Base-by-base conservation (phyloP, 2,329 filamentous ascomycete genomes). In the Metarhizium humberi region DNA sequence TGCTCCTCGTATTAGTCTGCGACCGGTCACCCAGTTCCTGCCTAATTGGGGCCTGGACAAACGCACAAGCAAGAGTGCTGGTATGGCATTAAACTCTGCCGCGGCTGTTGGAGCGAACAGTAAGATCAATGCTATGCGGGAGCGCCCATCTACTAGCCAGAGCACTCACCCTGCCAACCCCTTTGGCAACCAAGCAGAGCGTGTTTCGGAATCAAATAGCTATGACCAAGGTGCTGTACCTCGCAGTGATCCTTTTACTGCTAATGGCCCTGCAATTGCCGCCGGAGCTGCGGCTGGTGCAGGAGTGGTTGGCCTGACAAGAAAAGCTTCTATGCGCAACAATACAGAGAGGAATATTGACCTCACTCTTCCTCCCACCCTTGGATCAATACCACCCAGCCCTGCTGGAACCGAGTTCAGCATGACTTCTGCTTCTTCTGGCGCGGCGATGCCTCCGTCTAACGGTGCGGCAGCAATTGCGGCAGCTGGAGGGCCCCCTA, bases 1-100 rank as follows among this genome's bases (percentile, higher is more conserved):
- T 77, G 85, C 91, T 48, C 90, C 91, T n/a, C 86, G 86, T 59
- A 79, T 96, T 58, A 95, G 90, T 66, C 78, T 96, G 54, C 86
- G 90, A 51, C 91, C 91, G 3, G 81, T 94, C 51, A 92, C 90
- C 45, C 85, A 94, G 64, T 92, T 96, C 71, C 78, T 89, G 43
- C 88, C 90, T 5, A 84, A 82, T 64, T 79, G 64, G 61, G 70
- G 69, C 54, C 64, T 73, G 7, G 78, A 81, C 54, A 76, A 78
- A 65, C 73, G 76, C 52, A 66, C 69, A 40, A 82, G 76, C 71
- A 78, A 75, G 57, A 75, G 73, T 36, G 73, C 74, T 57, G 71
- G 69, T 36, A 68, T 78, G 54, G 68, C 69, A 36, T 66, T 73
- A 8, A 63, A 68, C 50, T 64, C 64, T 16, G 63, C 70, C 25